Conservation (phyloP, 345 rosid genomes). For the Citrus unshiu region DNA sequence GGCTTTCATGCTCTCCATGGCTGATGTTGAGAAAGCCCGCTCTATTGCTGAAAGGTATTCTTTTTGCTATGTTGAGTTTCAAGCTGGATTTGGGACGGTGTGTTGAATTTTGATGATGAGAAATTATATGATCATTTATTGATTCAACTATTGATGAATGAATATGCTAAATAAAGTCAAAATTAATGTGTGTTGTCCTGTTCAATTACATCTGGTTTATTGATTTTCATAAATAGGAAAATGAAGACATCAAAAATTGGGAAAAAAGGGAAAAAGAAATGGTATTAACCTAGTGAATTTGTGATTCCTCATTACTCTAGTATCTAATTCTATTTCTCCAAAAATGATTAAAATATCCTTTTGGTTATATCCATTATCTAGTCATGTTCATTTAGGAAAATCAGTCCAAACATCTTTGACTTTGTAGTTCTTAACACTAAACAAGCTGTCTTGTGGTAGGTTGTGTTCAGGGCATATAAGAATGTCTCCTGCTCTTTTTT, state of each 20-base stretch:
- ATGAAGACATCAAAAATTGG: background rate
- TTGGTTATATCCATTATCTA: background rate
- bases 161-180: background rate
- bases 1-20: conserved; percentile 76
- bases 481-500: background rate
- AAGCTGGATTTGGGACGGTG: background rate
- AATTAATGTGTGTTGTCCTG: background rate
- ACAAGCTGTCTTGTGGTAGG: background rate
- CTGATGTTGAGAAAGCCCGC: conserved; percentile 88
- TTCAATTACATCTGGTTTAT: background rate
- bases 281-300: background rate
- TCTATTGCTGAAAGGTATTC: conserved; percentile 84
- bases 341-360: too few species aligned
- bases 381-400: background rate
- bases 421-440: background rate
- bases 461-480: too few species aligned
- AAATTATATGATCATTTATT: background rate
- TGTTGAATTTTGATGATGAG: background rate
- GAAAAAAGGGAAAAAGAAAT: background rate
- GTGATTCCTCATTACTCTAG: too few species aligned
- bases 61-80: background rate
- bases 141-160: background rate
- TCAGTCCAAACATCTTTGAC: background rate
- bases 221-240: background rate
- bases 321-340: too few species aligned